Evolutionary conservation across 2,329 filamentous ascomycete species (phyloP).

Genomic region (Neofusicoccum ribis): DNA sequence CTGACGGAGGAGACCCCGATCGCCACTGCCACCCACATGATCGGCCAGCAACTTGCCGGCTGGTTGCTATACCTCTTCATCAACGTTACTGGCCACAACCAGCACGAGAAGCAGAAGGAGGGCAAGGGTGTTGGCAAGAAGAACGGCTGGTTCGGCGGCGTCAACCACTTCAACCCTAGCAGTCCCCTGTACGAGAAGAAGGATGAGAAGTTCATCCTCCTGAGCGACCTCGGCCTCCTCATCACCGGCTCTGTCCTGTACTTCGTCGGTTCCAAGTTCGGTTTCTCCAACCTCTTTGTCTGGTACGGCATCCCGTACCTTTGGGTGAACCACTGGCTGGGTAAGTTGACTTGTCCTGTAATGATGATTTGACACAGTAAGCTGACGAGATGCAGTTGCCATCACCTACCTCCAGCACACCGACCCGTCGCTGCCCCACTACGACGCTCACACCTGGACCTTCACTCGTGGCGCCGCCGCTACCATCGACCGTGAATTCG

Average conservation of each 20-base stretch:
- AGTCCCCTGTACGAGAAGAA: constrained; percentile 90
- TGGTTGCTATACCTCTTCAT: constrained; percentile 89
- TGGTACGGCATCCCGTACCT: constrained; percentile 96
- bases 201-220: constrained; percentile 80
- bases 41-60: constrained; percentile 85
- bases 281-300: constrained; percentile 81
- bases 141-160: constrained; percentile 76
- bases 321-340: constrained; percentile 99
- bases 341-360: constrained; percentile 54
- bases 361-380: constrained; percentile 19
- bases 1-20: constrained; percentile 94
- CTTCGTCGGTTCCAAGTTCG: constrained; percentile 73
- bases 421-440: constrained; percentile 90
- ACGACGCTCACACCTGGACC: constrained; percentile 83
- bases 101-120: constrained; percentile 86
- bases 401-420: constrained; percentile 98
- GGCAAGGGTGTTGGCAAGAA: constrained; percentile 90
- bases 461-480: constrained; percentile 91
- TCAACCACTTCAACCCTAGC: constrained; percentile 91
- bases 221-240: constrained; percentile 77
- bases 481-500: constrained; percentile 96
- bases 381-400: constrained; percentile 63
- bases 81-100: constrained; percentile 96
- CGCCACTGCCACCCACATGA: constrained; percentile 69
- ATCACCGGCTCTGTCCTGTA: constrained; percentile 64